Evolutionary conservation across 441 rosid species (phyloP).

Genomic region (Cnidoscolus chayamansa): DNA sequence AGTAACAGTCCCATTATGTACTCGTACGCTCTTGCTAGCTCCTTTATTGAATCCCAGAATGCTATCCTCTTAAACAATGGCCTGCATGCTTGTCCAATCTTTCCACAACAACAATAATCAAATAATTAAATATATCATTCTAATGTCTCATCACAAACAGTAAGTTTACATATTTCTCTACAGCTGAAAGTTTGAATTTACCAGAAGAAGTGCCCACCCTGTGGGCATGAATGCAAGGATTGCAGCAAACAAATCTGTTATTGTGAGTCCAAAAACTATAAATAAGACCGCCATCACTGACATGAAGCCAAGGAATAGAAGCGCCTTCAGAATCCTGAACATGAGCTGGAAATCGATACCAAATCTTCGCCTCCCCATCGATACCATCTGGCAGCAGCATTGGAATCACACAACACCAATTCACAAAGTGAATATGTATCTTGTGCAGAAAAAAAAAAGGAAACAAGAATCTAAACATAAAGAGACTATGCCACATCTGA

Average conservation of each 20-base stretch:
- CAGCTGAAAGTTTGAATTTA: constrained; percentile 37
- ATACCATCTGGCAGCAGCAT: constrained; percentile 59
- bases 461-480: not conserved
- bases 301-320: constrained; percentile 84
- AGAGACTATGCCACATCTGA: not conserved
- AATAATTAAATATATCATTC: too few species aligned
- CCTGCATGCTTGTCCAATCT: constrained; percentile 86
- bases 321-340: constrained; percentile 96
- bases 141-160: too few species aligned
- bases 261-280: constrained; percentile 63
- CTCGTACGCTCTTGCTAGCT: constrained; percentile 87
- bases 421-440: not conserved
- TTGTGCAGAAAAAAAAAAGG: not conserved
- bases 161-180: too few species aligned
- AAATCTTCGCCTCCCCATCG: constrained; percentile 79
- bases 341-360: constrained; percentile 80
- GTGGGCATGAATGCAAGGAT: constrained; percentile 83
- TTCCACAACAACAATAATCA: constrained; percentile 12
- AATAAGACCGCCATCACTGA: constrained; percentile 78
- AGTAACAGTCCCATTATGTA: constrained; percentile 70
- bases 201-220: constrained; percentile 91
- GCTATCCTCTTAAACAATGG: constrained; percentile 45
- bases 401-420: constrained; percentile 5
- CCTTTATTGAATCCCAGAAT: constrained; percentile 81
- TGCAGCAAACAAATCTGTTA: constrained; percentile 70